Percentiles rank a stretch among this genome's conserved stretches.
phyloP scores from a whole-genome alignment of 805 yeast species.

The Wickerhamiella lipophila region DNA sequence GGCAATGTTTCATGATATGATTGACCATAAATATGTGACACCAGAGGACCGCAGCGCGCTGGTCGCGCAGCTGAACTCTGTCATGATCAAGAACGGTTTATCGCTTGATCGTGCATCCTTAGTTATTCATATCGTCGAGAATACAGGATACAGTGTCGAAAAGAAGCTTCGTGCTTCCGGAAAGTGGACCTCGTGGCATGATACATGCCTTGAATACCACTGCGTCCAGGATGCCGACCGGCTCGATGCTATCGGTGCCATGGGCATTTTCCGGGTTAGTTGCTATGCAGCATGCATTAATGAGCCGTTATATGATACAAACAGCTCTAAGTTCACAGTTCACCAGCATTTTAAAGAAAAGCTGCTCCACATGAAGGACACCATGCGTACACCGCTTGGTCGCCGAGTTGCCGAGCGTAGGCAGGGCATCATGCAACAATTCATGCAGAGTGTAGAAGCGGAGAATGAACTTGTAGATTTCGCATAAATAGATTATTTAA shows the following conservation, averaged over 20 bases:
- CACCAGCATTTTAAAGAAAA: conserved; percentile 27
- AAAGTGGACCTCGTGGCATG: conserved; percentile 26
- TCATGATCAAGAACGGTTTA: conserved; percentile 17
- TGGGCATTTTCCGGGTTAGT: conserved; percentile 29
- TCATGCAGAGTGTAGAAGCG: conserved; percentile 14
- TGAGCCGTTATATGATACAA: conserved; percentile 22
- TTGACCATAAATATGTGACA: conserved; percentile 26
- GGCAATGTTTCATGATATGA: conserved; percentile 27
- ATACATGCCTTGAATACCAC: conserved; percentile 24
- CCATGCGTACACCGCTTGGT: conserved; percentile 24
- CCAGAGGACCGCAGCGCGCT: conserved; percentile 13
- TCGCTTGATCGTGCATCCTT: conserved; percentile 12
- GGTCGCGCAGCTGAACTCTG: conserved; percentile 8
- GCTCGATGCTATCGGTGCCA: conserved; percentile 30
- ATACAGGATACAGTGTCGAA: conserved; percentile 24
- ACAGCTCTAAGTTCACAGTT: conserved; percentile 17
- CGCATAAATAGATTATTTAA: too few relatives aligned
- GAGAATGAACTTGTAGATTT: conserved; percentile 15
- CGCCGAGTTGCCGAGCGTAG: conserved; percentile 18
- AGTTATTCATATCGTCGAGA: conserved; percentile 21
- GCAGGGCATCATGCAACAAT: conserved; percentile 21
- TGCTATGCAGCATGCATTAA: conserved; percentile 26
- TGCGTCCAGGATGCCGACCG: conserved; percentile 33
- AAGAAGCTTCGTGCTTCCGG: conserved; percentile 20
- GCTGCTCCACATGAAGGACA: conserved; percentile 23